Base-by-base conservation (phyloP, 2,329 filamentous ascomycete species). In the Zasmidium citrigriseum region DNA sequence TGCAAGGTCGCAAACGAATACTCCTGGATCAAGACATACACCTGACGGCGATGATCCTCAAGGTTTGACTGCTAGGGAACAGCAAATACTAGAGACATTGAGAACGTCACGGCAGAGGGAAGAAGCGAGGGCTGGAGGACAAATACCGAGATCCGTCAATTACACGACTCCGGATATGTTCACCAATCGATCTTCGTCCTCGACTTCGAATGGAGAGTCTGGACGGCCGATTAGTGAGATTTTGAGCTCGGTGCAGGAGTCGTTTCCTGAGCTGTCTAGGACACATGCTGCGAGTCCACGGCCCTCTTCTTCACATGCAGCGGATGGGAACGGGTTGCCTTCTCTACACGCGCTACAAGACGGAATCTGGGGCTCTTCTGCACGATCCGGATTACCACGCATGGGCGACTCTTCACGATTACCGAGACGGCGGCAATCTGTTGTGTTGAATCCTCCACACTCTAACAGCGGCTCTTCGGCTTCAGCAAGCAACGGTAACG, bases 51-150 rank as follows among this genome's bases (percentile, higher is more conserved):
- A 78, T 54, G 78, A 80, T 64, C 77, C 77, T 7, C 72, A 76
- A 61, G 78, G 78, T 2, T 66, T 81, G 46, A 80, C 76, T 14
- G 70, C 73, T 18, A 70, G 77, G 45, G 79, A 81, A 61, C 73
- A 78, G 56, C 75, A 77, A 46, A 75, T 81, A 14, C 66, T 81
- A 20, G 77, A 80, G 52, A 71, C 75, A n/a, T 58, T 81, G 16
- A 71, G 77, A 7, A 77, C 73, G 11, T 75, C 76, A 16, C 67
- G 78, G 57, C 75, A 78, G 52, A 68, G 76, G 18, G 71, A 77
- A 49, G 77, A 78, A 59, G 73, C 70, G n/a, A 69, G 75, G 12
- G 72, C 76, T 49, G 72, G 68, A 14, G 67, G 70, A 22, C 68
- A 68, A 18, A 57, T 63, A 24, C 74, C 77, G 12, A 70, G 72